A percentile compares a stretch with the other conserved stretches of the same genome.
These are phyloP conservation scores for Zoysia matrella DNA, from an alignment of 202 grass and related monocot genomes.

Conservation along the genomic window DNA sequence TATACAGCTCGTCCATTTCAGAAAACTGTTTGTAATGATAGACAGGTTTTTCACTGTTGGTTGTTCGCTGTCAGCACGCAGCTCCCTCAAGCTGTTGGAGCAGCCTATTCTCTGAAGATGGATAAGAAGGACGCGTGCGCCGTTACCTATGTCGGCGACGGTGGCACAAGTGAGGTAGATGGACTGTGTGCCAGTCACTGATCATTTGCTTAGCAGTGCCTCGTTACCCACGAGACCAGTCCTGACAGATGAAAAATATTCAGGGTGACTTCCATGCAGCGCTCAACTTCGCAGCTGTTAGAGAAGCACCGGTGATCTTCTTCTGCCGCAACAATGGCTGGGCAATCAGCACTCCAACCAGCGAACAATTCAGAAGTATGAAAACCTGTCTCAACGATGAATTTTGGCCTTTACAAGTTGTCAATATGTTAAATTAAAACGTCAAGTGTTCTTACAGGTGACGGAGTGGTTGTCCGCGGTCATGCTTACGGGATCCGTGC, in stretches of 20 bases:
- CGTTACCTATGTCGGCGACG: constrained; percentile 87
- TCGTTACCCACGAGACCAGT: constrained; percentile 3
- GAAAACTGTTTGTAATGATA: constrained; percentile 4
- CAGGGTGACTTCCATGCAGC: constrained; percentile 97
- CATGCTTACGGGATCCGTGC: constrained; percentile 91
- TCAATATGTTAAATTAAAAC: constrained; percentile 12
- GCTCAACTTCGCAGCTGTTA: constrained; percentile 88
- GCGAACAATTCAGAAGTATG: constrained; percentile 94
- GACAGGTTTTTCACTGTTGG: constrained; percentile 26
- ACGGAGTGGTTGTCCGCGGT: constrained; percentile 78
- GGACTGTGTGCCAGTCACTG: not conserved
- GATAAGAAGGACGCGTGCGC: constrained; percentile 82
- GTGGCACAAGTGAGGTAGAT: constrained; percentile 90
- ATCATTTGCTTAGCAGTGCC: not conserved
- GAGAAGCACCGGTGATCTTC: constrained; percentile 86
- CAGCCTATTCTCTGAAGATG: constrained; percentile 96
- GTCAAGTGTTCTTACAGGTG: constrained; percentile 62
- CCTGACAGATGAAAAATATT: constrained; percentile 41
- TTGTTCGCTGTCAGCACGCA: constrained; percentile 66
- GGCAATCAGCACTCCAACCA: constrained; percentile 94
- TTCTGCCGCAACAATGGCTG: constrained; percentile 99
- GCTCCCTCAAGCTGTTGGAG: constrained; percentile 94
- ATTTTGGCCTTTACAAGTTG: constrained; percentile 3
- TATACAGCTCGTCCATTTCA: constrained; percentile 4
- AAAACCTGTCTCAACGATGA: constrained; percentile 18